Base-by-base conservation (phyloP, 2,329 filamentous ascomycete genomes). In the Leptosphaerulina australis region DNA sequence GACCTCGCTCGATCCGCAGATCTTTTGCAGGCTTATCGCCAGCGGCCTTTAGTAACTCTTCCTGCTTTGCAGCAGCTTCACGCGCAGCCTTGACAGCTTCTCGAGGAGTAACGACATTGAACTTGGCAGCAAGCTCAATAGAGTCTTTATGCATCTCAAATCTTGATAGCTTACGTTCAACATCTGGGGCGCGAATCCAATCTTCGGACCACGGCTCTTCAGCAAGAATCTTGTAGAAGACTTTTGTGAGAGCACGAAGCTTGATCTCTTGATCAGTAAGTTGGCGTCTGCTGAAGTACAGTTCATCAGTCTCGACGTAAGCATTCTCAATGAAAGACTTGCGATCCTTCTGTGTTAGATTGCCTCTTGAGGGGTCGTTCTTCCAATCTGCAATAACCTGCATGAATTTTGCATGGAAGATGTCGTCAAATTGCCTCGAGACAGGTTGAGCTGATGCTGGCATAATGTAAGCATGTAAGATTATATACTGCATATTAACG, bases 141-240 rank as follows among this genome's bases (percentile, higher is more conserved):
- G 69, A 69, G 36, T 70, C 69, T 36, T 64, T 67, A 53, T 72
- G 66, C 66, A 72, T 68, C 38, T 73, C 70, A 31, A 69, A 73
- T 24, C 68, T 64, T n/a, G 66, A 69, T 8, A 73, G 62, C 46
- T 73, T 73, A 14, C 70, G 64, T 49, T 73, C 70, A 10, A 72
- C 70, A 49, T 73, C 70, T 11, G 63, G 67, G 9, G 69, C 63
- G 20, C 69, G 67, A 17, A 73, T 73, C 67, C 67, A 73, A 15
- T 70, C 67, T 33, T 72, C 68, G 6, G 65, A 65, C 70, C 70
- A 73, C 1, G 70, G 69, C 33, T 73, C 68, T 26, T 73, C 70
- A 9, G 69, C 68, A n/a, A 73, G 59, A 8, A 72, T 64, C 41
- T 68, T 69, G 58, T 67, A 70, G 38, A 73, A 70, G 39, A 73